Percentiles rank a stretch among this genome's conserved stretches.
Conservation (phyloP, 192 early-diverging fungal species). For the Coemansia sp. region DNA sequence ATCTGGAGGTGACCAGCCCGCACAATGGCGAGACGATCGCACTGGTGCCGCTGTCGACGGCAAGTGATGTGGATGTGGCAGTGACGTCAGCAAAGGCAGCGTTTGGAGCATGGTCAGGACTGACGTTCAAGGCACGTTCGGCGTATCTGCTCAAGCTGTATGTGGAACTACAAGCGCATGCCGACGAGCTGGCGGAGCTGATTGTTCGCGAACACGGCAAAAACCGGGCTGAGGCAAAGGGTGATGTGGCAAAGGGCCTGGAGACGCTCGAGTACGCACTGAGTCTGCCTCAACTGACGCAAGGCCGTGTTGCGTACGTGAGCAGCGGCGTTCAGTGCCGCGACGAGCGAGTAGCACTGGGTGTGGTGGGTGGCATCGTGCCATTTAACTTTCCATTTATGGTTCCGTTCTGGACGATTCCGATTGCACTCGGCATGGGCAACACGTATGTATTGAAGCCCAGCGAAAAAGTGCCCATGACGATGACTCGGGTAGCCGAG, state of each 20-base stretch:
- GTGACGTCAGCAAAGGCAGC: constrained; percentile 61
- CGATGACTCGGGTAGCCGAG: constrained; percentile 67
- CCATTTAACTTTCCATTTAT: constrained; percentile 86
- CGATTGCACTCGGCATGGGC: constrained; percentile 67
- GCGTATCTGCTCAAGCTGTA: constrained; percentile 63
- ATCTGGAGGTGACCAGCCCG: constrained; percentile 61
- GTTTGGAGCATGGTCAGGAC: constrained; percentile 58
- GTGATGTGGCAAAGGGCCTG: constrained; percentile 72
- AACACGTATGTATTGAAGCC: constrained; percentile 81
- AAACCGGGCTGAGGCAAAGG: constrained; percentile 68
- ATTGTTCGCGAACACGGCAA: constrained; percentile 82
- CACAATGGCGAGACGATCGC: constrained; percentile 64
- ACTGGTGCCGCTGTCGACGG: constrained; percentile 60
- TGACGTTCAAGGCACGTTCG: constrained; percentile 72
- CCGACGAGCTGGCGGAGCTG: constrained; percentile 67
- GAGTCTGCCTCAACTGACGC: constrained; percentile 63
- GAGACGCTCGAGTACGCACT: constrained; percentile 80
- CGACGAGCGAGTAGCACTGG: constrained; percentile 65
- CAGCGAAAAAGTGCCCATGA: constrained; percentile 79
- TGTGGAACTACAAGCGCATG: constrained; percentile 56
- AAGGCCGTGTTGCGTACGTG: constrained; percentile 65
- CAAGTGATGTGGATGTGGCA: constrained; percentile 60
- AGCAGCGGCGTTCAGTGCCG: constrained; percentile 66
- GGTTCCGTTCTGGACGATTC: constrained; percentile 83
- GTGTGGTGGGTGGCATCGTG: constrained; percentile 76